Evolutionary conservation across 352 stramenopile species (phyloP), one percentile per base, ranked within the genome.

Genomic region (Globisporangium camurandrum): DNA sequence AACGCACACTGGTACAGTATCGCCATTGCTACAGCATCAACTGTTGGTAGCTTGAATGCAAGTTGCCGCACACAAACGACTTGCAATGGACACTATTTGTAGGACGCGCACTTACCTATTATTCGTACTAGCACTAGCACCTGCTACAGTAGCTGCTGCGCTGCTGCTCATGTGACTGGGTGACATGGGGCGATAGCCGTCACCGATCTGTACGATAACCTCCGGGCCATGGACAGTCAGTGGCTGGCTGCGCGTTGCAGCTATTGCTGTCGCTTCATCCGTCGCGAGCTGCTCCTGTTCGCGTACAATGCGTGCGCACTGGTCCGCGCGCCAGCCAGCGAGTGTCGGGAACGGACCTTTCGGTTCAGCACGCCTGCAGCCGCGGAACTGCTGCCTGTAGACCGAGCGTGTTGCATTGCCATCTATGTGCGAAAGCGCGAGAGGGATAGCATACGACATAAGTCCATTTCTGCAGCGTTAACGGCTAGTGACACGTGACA

Each of bases 261-360:
- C 26, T 1, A 11, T 7, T 16, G 19, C 36, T 17, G 33, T 46
- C 47, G n/a, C 33, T 1, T 11, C 11, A 16, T 20, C 36, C 16
- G 33, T 46, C 47, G n/a, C 33, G 9, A 39, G 26, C 27, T 39
- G 26, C n/a, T 49, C 9, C n/a, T 62, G 53, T 34, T 74, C 62
- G 1, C 48, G 53, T 23, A 72, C 56, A 26, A 80, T 80, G 31
- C 80, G 71, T 22, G 72, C 69, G 50, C 74, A 62, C 1, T 59
- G 64, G 39, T 78, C 59, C 23, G 64, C 68, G 12, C 56, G 69
- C 71, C 71, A 84, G 36, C 69, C 69, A 0, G 49, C 56, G 36
- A 84, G 61, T 14, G 58, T 5, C 17, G 26, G 42, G 42, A 48
- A 37, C 42, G 42, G 42, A 34, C 42, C 42, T 33, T n/a, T 36